A percentile compares a stretch with the other conserved stretches of the same genome.
Evolutionary conservation across 306 rosid genomes (phyloP).

Genomic region (Malus sylvestris): DNA sequence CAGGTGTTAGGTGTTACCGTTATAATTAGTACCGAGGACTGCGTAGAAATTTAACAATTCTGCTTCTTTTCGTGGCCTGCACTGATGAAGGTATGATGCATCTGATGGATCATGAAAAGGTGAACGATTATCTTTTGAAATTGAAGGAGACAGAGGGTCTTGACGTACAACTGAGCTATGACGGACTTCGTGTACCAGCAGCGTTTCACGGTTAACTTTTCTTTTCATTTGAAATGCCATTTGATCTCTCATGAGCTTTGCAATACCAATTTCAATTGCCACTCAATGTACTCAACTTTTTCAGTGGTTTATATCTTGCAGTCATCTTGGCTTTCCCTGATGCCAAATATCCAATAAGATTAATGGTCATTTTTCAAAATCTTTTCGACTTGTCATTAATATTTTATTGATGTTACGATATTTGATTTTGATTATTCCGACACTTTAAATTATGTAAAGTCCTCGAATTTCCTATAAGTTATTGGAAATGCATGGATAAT

Average conservation of each 20-base stretch:
- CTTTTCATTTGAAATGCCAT: neutral
- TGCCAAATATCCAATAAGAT: neutral
- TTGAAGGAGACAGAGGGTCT: slow-evolving; percentile 70
- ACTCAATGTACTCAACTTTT: neutral
- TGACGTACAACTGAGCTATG: slow-evolving; percentile 81
- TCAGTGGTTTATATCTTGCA: neutral
- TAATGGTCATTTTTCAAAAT: too few species aligned
- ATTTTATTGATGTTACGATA: too few species aligned
- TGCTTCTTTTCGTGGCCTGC: slow-evolving; percentile 1
- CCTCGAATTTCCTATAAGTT: too few species aligned
- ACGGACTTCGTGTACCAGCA: slow-evolving; percentile 71
- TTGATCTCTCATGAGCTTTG: slow-evolving; percentile 1
- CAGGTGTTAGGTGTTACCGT: too few species aligned
- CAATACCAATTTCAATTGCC: neutral
- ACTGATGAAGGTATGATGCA: slow-evolving; percentile 89
- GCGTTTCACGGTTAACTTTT: neutral
- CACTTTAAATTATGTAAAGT: too few species aligned
- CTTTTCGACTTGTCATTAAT: too few species aligned
- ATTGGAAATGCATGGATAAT: too few species aligned
- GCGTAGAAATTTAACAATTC: neutral
- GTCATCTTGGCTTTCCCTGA: neutral
- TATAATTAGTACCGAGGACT: neutral
- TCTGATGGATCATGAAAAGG: slow-evolving; percentile 89
- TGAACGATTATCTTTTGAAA: slow-evolving; percentile 51
- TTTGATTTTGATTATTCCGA: too few species aligned